Evolutionary conservation across 371 early-diverging fungal genomes (phyloP).

Genomic region (Parasitella parasitica): DNA sequence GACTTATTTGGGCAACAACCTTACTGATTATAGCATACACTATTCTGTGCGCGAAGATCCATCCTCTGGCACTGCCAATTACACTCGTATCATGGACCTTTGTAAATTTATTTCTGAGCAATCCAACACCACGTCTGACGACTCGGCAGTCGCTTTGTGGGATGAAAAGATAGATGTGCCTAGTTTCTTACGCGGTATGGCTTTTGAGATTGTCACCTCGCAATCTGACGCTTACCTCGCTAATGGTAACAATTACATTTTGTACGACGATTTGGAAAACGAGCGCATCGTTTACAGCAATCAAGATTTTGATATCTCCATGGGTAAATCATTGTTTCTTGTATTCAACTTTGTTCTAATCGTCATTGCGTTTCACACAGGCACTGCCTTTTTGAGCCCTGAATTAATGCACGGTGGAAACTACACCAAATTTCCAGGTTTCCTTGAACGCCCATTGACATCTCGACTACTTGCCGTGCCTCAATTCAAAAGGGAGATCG

Average conservation of each 20-base stretch:
- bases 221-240: conserved; percentile 28
- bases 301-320: conserved; percentile 33
- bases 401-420: conserved; percentile 16
- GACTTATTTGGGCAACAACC: conserved; percentile 21
- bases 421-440: conserved; percentile 22
- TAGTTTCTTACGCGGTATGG: conserved; percentile 15
- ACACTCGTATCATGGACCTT: conserved; percentile 13
- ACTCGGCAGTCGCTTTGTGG: conserved; percentile 10
- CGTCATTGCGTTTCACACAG: not conserved
- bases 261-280: conserved; percentile 24
- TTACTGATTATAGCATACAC: conserved; percentile 12
- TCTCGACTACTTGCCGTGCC: conserved; percentile 16
- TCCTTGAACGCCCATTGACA: conserved; percentile 26
- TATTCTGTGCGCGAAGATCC: conserved; percentile 5
- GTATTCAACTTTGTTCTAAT: conserved; percentile 1
- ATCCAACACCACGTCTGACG: not conserved
- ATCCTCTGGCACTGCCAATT: conserved; percentile 6
- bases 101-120: conserved; percentile 16
- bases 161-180: conserved; percentile 10
- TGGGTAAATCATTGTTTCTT: no score
- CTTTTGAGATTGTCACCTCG: conserved; percentile 10
- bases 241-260: conserved; percentile 33
- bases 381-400: not conserved
- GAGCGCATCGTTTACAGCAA: conserved; percentile 19
- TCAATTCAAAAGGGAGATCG: conserved; percentile 9